Evolutionary conservation across 305 asterid genomes (phyloP).

Genomic region (Fraxinus baroniana): DNA sequence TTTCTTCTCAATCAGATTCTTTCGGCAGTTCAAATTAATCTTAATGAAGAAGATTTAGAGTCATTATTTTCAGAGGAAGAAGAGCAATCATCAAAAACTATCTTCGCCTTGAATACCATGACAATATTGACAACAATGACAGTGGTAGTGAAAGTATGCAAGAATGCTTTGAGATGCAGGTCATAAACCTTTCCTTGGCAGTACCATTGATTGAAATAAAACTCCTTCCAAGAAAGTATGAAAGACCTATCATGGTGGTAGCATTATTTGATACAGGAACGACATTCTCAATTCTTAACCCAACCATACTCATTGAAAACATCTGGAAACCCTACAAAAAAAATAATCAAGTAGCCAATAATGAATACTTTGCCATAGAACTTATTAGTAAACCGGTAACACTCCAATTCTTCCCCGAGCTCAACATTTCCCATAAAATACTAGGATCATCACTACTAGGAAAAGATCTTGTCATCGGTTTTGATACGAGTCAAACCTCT

Average conservation of each 20-base stretch:
- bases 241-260: not conserved
- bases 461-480: no score
- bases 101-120: not conserved
- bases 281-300: not conserved
- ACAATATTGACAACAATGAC: no score
- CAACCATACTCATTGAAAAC: not conserved
- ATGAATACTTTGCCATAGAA: not conserved
- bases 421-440: no score
- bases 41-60: no score
- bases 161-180: no score
- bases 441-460: not conserved
- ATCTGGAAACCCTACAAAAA: not conserved
- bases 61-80: no score
- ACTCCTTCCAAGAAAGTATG: not conserved
- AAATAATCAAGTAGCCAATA: not conserved
- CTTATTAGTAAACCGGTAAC: not conserved
- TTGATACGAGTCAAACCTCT: not conserved
- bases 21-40: no score
- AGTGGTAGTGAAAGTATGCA: no score
- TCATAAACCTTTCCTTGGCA: not conserved
- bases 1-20: no score
- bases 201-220: not conserved
- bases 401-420: not conserved
- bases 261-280: not conserved
- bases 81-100: no score